Base-by-base conservation (phyloP, 345 rosid genomes). In the Murraya paniculata region DNA sequence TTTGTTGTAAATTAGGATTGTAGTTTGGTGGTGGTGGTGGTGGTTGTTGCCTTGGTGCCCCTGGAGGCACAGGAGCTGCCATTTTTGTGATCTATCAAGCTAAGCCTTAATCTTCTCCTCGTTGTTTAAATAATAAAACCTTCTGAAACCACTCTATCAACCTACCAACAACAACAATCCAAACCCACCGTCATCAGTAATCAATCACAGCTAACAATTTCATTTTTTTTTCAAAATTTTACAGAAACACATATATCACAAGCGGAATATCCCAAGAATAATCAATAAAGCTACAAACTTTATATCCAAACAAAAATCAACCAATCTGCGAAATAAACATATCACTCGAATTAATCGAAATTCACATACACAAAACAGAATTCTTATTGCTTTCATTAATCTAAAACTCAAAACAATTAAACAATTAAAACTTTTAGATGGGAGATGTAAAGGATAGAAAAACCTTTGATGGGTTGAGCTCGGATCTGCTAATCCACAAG, bases 41-140 rank as follows among this genome's bases (percentile, higher is more conserved):
- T 73, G 81, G 70, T 28, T 78, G 88, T 79, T 83, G 91, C 79
- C 91, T 84, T 56, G 90, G 89, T 82, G 90, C 90, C 88, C 91
- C 92, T 65, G 90, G 91, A 83, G 94, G 89, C 88, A 87, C 82
- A 62, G 86, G 81, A 82, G 89, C 81, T 69, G 90, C 87, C 94
- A 91, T 91, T 62, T 67, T 53, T 67, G 62, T 69, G 73, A 79
- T 41, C 74, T 73, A 72, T 68, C 76, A 71, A 83, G 27, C 67
- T 68, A 75, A 76, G 75, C 61, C 28, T 50, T 25, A 64, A 69
- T 35, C 78, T 73, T 41, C 78, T 73, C 33, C 45, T 72, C 27
- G 21, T 66, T 57, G 66, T 31, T n/a, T 56, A 73, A 67, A 30
- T 4, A 56, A 30, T 1, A 28, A 64, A 56, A 55, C 9, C 50